Evolutionary conservation across 768 basidiomycete species (phyloP), one percentile per base, ranked within the genome.

Genomic region (Amanita rubescens): DNA sequence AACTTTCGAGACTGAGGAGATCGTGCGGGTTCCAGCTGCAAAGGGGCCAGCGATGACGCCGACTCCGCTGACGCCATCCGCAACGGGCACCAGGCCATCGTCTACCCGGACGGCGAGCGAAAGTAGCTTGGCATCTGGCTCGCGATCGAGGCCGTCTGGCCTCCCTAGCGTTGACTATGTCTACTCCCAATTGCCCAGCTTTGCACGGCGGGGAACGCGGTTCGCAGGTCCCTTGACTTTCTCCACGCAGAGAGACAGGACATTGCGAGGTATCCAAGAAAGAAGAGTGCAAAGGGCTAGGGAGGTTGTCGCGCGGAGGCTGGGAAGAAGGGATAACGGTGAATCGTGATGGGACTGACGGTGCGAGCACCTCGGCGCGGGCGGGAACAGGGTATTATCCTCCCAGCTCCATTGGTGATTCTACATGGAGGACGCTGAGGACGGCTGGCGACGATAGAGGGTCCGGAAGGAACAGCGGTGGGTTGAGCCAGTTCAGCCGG

Each of bases 1-100:
- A 42, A 94, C 90, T 0, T 94, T 94, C 59, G 84, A 91, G 62
- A 79, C 78, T 5, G 84, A 87, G 57, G 82, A 89, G 55, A 75
- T 85, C 15, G 65, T 90, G 19, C 78, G 74, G 50, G 75, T 86
- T 42, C 84, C 84, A 3, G 67, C 68, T 22, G 65, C 72, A 49
- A 63, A 54, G 53, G 43, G 46, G 59, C 5, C 54, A 46, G 12
- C 54, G 8, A 7, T 49, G 7, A 58, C 51, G 20, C 48, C 58
- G 25, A 35, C 51, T 7, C 48, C 62, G 14, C 32, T 59, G 3
- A 49, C 57, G 20, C 52, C 43, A 10, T 24, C 58, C 15, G 4
- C 38, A 0, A 25, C 33, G 15, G 15, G 9, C 10, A 34, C 48
- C 9, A 41, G 41, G 19, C 20, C 59, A 33, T 15, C 52, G 19